Conservation (phyloP, 129 eudicot genomes). For the Chrysanthemum lavandulifolium region DNA sequence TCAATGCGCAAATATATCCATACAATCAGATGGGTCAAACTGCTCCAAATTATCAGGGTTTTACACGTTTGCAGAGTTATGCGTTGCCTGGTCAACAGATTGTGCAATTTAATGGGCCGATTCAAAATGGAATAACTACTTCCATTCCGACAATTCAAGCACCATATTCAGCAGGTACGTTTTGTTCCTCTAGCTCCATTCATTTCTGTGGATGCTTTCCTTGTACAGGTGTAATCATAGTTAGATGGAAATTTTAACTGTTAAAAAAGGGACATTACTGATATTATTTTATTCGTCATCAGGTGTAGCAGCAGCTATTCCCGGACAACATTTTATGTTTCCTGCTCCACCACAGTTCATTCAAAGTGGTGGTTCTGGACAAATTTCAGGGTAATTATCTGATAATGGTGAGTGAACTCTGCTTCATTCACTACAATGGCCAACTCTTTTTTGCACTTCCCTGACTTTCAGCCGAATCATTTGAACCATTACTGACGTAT, state of each 20-base stretch:
- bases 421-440: too few species aligned
- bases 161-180: conserved; percentile 54
- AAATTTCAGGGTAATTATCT: conserved; percentile 68
- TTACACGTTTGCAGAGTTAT: conserved; percentile 63
- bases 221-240: too few species aligned
- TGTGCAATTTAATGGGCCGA: conserved; percentile 68
- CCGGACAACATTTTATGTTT: conserved; percentile 64
- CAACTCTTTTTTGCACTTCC: too few species aligned
- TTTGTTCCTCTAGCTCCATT: neutral
- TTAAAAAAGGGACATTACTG: too few species aligned
- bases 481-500: neutral
- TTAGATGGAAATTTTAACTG: too few species aligned
- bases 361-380: conserved; percentile 79
- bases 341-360: conserved; percentile 77
- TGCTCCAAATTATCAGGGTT: conserved; percentile 36
- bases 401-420: conserved; percentile 42
- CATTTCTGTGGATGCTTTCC: neutral
- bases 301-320: conserved; percentile 67
- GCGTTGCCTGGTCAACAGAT: conserved; percentile 68
- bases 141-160: conserved; percentile 60
- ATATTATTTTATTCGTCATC: conserved; percentile 14
- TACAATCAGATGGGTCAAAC: conserved; percentile 66
- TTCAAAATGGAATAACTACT: conserved; percentile 52
- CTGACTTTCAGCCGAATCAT: neutral
- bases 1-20: conserved; percentile 59